phyloP scores from a whole-genome alignment of 176 grass and related monocot genomes.

The bread wheat (Triticum aestivum) region DNA sequence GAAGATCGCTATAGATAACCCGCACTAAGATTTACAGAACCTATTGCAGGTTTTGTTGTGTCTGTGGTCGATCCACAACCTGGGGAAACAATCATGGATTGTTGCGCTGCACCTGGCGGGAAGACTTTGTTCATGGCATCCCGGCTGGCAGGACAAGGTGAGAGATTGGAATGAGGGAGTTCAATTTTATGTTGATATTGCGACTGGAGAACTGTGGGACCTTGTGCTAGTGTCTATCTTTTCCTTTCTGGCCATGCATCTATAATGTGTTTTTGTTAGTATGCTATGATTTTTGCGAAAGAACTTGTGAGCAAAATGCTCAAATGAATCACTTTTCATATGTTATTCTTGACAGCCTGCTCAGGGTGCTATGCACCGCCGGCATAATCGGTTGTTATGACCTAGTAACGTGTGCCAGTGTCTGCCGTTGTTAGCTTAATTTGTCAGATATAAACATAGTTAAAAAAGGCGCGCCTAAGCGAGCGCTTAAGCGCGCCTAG shows the following conservation, averaged over 20 bases:
- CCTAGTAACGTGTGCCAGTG: neutral
- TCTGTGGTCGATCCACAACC: conserved; percentile 84
- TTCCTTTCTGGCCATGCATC: neutral
- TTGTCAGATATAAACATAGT: neutral
- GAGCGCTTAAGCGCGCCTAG: no score
- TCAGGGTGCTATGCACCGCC: neutral
- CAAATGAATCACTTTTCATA: conserved; percentile 4
- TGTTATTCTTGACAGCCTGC: conserved; percentile 12
- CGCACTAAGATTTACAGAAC: conserved; percentile 25
- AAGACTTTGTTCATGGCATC: conserved; percentile 96
- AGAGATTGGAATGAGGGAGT: conserved; percentile 12
- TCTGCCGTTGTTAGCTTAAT: neutral
- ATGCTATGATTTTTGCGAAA: neutral
- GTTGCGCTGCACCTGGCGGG: conserved; percentile 93
- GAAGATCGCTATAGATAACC: conserved; percentile 4
- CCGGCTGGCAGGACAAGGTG: conserved; percentile 69
- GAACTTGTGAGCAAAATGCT: conserved; percentile 16
- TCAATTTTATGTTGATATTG: conserved; percentile 17
- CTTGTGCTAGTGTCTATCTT: neutral
- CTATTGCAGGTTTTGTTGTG: conserved; percentile 74
- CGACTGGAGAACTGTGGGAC: conserved; percentile 5
- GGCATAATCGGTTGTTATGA: conserved; percentile 12
- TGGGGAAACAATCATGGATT: conserved; percentile 88
- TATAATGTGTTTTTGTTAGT: neutral
- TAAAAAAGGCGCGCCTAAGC: no score